Evolutionary conservation across 2,329 filamentous ascomycete species (phyloP).

Genomic region (Aspergillus awamori): DNA sequence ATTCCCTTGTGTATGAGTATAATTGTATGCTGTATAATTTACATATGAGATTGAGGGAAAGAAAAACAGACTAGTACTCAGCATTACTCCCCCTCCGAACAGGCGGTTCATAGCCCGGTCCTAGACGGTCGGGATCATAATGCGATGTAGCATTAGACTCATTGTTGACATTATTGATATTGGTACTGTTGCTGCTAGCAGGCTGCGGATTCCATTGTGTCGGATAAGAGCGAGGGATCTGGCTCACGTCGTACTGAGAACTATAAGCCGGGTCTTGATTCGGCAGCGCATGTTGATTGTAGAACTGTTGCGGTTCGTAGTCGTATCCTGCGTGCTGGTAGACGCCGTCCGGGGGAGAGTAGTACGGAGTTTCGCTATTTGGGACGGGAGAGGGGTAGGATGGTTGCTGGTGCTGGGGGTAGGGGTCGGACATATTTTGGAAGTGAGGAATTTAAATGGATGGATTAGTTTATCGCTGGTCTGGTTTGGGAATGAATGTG

Average conservation of each 20-base stretch:
- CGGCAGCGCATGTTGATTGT: slow-evolving; percentile 15
- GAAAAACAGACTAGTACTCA: slow-evolving; percentile 23
- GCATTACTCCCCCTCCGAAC: slow-evolving; percentile 20
- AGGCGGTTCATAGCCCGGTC: slow-evolving; percentile 11
- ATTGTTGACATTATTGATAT: too few relatives aligned
- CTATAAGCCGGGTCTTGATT: slow-evolving; percentile 10
- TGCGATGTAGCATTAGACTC: too few relatives aligned
- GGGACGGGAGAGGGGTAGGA: slow-evolving; percentile 24
- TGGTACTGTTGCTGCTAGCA: too few relatives aligned
- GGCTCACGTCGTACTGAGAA: slow-evolving; percentile 17
- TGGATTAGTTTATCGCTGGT: not conserved
- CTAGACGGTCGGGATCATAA: slow-evolving; percentile 14
- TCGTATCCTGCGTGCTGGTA: slow-evolving; percentile 29
- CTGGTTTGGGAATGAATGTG: too few relatives aligned
- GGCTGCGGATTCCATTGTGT: slow-evolving; percentile 8
- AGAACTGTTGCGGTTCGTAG: slow-evolving; percentile 27
- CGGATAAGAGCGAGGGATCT: slow-evolving; percentile 11
- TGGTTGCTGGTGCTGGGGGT: slow-evolving; percentile 44
- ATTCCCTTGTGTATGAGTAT: not conserved
- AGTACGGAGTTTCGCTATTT: slow-evolving; percentile 21
- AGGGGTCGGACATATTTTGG: slow-evolving; percentile 54
- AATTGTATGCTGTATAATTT: too few relatives aligned
- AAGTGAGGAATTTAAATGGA: not conserved
- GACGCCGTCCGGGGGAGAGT: slow-evolving; percentile 29
- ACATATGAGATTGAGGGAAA: not conserved